phyloP scores from a whole-genome alignment of 1,284 basidiomycete genomes.

The Trichosporon coremiiforme region DNA sequence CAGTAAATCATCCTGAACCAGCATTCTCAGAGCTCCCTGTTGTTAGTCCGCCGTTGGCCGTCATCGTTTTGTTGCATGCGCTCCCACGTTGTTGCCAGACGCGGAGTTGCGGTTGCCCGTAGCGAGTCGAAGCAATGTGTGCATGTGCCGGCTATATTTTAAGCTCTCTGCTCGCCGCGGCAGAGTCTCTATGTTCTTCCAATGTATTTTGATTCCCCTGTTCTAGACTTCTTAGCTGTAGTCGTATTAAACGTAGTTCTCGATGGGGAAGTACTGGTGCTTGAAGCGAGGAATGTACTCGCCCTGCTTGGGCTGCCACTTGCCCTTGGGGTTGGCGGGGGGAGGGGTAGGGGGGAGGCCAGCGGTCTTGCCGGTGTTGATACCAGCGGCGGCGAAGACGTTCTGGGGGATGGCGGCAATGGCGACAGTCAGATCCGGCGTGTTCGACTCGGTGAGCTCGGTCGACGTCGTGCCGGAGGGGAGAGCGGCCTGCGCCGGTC shows the following conservation, averaged over 20 bases:
- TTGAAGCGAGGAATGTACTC: conserved; percentile 75
- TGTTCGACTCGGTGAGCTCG: conserved; percentile 49
- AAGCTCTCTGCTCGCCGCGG: conserved; percentile 11
- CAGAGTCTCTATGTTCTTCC: conserved; percentile 17
- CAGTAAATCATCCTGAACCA: too few species aligned
- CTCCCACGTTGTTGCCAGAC: too few species aligned
- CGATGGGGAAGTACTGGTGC: conserved; percentile 80
- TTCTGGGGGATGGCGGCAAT: conserved; percentile 67
- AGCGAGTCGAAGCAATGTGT: background rate
- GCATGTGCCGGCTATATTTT: conserved; percentile 20
- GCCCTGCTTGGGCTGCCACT: conserved; percentile 70
- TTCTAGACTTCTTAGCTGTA: conserved; percentile 21
- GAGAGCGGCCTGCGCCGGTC: conserved; percentile 73
- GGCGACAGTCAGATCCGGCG: conserved; percentile 61
- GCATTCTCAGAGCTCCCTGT: background rate
- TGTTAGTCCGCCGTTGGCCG: background rate
- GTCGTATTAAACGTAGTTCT: conserved; percentile 62
- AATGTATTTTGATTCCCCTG: background rate
- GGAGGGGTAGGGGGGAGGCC: conserved; percentile 69
- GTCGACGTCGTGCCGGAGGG: conserved; percentile 34
- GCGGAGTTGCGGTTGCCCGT: background rate
- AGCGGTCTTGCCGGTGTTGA: conserved; percentile 60
- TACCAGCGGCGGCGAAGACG: conserved; percentile 63
- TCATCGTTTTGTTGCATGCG: too few species aligned
- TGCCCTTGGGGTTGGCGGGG: conserved; percentile 60